A percentile compares a stretch with the other conserved stretches of the same genome.
phyloP scores from a whole-genome alignment of 2,329 filamentous ascomycete genomes.

The Talaromyces islandicus region DNA sequence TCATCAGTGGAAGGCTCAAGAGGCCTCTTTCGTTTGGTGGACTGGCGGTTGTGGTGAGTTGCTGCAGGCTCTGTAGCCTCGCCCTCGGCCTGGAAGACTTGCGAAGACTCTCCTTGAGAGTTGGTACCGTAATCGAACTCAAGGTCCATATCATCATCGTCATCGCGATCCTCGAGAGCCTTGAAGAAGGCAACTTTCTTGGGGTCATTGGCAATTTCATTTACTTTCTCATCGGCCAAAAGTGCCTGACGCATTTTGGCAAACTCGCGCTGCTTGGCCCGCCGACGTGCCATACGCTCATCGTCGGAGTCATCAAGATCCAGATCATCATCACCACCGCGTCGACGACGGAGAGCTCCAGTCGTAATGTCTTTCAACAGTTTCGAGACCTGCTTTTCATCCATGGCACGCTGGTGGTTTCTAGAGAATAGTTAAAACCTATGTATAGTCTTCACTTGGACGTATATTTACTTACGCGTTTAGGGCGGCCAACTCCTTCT shows the following conservation, averaged over 20 bases:
- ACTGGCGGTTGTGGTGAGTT: conserved; percentile 8
- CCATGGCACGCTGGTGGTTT: conserved; percentile 69
- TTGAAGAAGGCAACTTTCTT: conserved; percentile 86
- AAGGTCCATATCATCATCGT: conserved; percentile 64
- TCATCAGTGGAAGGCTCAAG: conserved; percentile 36
- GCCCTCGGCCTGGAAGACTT: conserved; percentile 16
- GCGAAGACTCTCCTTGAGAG: conserved; percentile 32
- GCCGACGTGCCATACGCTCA: conserved; percentile 64
- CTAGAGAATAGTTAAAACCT: conserved; percentile 40
- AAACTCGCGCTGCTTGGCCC: conserved; percentile 81
- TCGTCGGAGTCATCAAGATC: conserved; percentile 90
- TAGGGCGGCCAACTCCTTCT: conserved; percentile 74
- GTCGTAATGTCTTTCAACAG: conserved; percentile 90
- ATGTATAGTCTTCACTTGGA: not conserved
- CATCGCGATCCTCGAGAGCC: conserved; percentile 78
- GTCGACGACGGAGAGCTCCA: conserved; percentile 77
- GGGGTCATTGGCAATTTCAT: conserved; percentile 81
- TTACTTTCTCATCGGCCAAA: conserved; percentile 80
- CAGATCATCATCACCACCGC: conserved; percentile 65
- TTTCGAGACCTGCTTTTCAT: conserved; percentile 85
- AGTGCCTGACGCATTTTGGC: conserved; percentile 87
- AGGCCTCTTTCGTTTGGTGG: conserved; percentile 36
- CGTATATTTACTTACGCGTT: conserved; percentile 64
- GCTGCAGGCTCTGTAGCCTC: conserved; percentile 16
- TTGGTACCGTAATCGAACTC: conserved; percentile 59